phyloP scores from a whole-genome alignment of 495 filamentous ascomycete species.

The Paragyromitra xinjiangensis region DNA sequence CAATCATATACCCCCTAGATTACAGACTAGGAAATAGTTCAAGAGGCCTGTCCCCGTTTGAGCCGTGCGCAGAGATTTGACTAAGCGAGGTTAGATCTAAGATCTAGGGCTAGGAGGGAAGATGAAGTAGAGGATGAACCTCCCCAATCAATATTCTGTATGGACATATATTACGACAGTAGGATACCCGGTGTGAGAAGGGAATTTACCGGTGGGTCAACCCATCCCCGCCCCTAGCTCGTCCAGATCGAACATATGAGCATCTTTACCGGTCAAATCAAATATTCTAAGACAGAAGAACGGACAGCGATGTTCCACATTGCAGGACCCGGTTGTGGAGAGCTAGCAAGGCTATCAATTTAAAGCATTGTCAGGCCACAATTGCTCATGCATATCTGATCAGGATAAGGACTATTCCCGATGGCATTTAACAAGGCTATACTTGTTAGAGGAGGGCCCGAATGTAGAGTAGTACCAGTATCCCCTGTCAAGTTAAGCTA shows the following conservation, averaged over 20 bases:
- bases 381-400: conserved; percentile 17
- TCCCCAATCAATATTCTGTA: neutral
- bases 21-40: neutral
- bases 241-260: neutral
- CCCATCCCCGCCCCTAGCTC: too few relatives aligned
- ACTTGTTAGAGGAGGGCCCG: conserved; percentile 18
- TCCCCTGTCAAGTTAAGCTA: conserved; percentile 8
- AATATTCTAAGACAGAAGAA: neutral
- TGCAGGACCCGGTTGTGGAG: neutral
- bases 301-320: neutral
- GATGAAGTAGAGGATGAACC: neutral
- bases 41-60: neutral
- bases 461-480: conserved; percentile 18
- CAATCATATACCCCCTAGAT: neutral
- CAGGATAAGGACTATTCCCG: conserved; percentile 14
- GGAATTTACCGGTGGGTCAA: too few relatives aligned
- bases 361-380: conserved; percentile 12
- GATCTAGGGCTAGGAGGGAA: neutral
- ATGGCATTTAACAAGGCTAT: neutral
- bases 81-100: neutral
- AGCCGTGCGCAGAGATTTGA: neutral
- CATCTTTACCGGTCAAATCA: neutral
- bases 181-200: too few relatives aligned
- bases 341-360: neutral
- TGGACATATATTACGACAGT: too few relatives aligned